Percentiles rank a stretch among this genome's conserved stretches.
Conservation (phyloP, 108 stramenopile species). For the Nitzschia sp. region DNA sequence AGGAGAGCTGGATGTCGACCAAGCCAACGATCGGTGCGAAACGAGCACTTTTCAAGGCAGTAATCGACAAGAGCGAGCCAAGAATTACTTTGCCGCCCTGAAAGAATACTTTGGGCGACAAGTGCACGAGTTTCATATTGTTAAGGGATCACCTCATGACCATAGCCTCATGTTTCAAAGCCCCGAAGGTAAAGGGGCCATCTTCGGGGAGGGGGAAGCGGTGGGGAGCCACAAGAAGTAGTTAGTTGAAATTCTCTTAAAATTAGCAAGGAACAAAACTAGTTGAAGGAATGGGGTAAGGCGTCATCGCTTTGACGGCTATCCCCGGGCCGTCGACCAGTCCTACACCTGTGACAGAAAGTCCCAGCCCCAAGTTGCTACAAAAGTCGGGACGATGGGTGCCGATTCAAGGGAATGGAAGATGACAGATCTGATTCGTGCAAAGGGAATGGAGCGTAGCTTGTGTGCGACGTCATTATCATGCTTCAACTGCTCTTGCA, state of each 20-base stretch:
- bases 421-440: too few species aligned
- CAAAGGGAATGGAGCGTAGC: too few species aligned
- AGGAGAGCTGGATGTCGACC: conserved; percentile 61
- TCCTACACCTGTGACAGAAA: too few species aligned
- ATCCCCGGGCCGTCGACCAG: not conserved
- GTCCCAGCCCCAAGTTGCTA: too few species aligned
- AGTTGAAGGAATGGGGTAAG: not conserved
- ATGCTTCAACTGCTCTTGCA: too few species aligned
- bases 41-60: conserved; percentile 68
- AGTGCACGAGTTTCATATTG: conserved; percentile 55
- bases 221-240: too few species aligned
- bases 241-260: not conserved
- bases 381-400: too few species aligned
- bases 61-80: conserved; percentile 58
- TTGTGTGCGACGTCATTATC: too few species aligned
- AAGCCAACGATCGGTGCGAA: conserved; percentile 52
- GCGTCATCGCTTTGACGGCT: not conserved
- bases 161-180: conserved; percentile 76
- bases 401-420: too few species aligned
- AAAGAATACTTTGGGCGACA: conserved; percentile 18
- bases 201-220: conserved; percentile 48
- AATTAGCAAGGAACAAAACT: not conserved
- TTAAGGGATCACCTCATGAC: conserved; percentile 72
- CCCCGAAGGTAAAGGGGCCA: conserved; percentile 42
- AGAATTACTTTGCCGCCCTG: conserved; percentile 46